A percentile compares a stretch with the other conserved stretches of the same genome.
Conservation (phyloP, 805 yeast genomes). For the Allodekkera sacchari region DNA sequence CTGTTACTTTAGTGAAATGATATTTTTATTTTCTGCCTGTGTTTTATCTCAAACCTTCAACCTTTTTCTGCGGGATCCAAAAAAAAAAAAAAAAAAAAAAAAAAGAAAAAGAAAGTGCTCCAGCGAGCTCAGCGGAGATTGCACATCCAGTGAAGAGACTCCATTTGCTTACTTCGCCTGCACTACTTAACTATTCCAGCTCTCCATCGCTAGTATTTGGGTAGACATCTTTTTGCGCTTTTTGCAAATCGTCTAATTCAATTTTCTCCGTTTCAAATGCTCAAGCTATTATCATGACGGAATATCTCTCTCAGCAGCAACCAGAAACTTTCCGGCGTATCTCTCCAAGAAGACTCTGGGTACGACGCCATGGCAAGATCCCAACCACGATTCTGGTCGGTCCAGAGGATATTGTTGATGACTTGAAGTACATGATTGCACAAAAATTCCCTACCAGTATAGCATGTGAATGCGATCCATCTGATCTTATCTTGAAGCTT, state of each 20-base stretch:
- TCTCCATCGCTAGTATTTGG: background rate
- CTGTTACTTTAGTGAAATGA: no score
- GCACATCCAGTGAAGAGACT: no score
- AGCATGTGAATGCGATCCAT: constrained; percentile 55
- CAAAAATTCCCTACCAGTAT: constrained; percentile 61
- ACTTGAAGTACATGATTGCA: constrained; percentile 59
- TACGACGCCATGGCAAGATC: constrained; percentile 36
- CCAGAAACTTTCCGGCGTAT: background rate
- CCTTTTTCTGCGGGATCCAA: no score
- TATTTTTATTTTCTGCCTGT: no score
- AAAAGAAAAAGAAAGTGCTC: no score
- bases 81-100: no score
- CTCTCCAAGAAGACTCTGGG: constrained; percentile 43
- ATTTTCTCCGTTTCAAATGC: constrained; percentile 12
- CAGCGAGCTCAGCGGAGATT: no score
- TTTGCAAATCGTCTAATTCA: constrained; percentile 13
- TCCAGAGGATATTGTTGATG: constrained; percentile 68
- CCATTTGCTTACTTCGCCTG: background rate
- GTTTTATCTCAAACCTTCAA: no score
- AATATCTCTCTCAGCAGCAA: background rate
- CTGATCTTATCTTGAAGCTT: constrained; percentile 32
- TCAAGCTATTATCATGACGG: background rate
- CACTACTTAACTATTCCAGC: background rate
- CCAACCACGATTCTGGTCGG: constrained; percentile 66
- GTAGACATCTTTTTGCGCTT: background rate